Evolutionary conservation across 1,284 basidiomycete genomes (phyloP).

Genomic region (Somion occarium): DNA sequence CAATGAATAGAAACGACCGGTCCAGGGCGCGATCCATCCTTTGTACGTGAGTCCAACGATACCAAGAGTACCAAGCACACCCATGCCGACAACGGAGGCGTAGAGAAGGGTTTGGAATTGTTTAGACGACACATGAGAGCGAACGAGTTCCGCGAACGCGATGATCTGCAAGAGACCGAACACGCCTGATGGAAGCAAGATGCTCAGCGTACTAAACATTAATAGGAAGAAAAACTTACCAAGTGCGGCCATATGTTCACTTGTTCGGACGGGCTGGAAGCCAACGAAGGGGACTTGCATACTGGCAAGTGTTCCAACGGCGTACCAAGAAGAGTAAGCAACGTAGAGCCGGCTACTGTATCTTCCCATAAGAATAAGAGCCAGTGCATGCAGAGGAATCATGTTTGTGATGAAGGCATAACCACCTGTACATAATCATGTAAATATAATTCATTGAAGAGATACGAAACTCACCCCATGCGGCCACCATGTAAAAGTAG

Average conservation of each 20-base stretch:
- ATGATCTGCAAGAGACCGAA: conserved; percentile 97
- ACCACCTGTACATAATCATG: conserved; percentile 52
- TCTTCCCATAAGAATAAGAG: conserved; percentile 95
- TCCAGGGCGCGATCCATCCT: conserved; percentile 98
- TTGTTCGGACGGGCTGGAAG: conserved; percentile 96
- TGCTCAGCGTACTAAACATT: conserved; percentile 6
- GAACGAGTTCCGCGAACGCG: conserved; percentile 88
- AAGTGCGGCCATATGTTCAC: conserved; percentile 98
- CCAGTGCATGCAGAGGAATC: conserved; percentile 94
- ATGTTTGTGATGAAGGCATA: conserved; percentile 99
- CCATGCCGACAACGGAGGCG: conserved; percentile 63
- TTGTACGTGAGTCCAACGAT: conserved; percentile 85
- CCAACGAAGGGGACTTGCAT: conserved; percentile 99
- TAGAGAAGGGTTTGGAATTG: conserved; percentile 88
- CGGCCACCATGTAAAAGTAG: conserved; percentile 99
- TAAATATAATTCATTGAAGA: conserved; percentile 1
- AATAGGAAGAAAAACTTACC: conserved; percentile 40
- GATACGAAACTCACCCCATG: conserved; percentile 74
- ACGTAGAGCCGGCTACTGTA: conserved; percentile 92
- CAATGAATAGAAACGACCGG: conserved; percentile 97
- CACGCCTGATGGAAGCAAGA: conserved; percentile 51
- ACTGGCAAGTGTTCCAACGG: conserved; percentile 92
- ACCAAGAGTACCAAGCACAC: conserved; percentile 68
- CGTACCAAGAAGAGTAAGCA: conserved; percentile 97
- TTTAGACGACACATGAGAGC: conserved; percentile 86